A percentile compares a stretch with the other conserved stretches of the same genome.
Conservation (phyloP, 139 green algal species). For the Eudorina sp. region DNA sequence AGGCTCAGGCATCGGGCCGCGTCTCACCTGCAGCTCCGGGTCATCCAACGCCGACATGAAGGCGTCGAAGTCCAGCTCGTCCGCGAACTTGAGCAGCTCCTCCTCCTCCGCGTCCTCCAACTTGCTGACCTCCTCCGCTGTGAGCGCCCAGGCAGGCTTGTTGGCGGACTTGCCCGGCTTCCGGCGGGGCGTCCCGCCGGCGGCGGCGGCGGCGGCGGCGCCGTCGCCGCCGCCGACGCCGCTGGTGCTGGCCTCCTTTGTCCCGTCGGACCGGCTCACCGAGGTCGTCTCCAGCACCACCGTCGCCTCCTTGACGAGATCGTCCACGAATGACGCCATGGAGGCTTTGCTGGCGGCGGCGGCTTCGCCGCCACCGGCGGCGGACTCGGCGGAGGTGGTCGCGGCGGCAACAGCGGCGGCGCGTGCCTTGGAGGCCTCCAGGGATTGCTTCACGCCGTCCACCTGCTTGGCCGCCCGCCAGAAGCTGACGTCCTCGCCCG, state of each 20-base stretch:
- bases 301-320: not conserved
- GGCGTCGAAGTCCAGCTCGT: slow-evolving; percentile 47
- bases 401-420: not conserved
- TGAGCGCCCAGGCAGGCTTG: slow-evolving; percentile 49
- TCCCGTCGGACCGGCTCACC: not conserved
- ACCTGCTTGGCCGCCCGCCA: slow-evolving; percentile 8
- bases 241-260: not conserved
- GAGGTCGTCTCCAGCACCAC: not conserved
- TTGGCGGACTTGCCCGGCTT: not conserved
- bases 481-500: slow-evolving; percentile 45
- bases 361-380: not conserved
- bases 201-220: not conserved
- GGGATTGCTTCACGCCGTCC: not conserved
- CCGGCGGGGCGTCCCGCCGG: not conserved
- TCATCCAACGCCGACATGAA: slow-evolving; percentile 48
- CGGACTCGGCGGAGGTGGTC: not conserved
- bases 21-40: slow-evolving; percentile 46
- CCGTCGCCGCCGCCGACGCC: not conserved
- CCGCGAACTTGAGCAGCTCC: slow-evolving; percentile 39
- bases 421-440: not conserved
- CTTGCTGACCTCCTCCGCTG: not conserved
- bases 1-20: no score
- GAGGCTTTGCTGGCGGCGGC: not conserved
- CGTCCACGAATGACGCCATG: slow-evolving; percentile 32
- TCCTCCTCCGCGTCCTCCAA: slow-evolving; percentile 42